Percentiles rank a stretch among this genome's conserved stretches.
These are phyloP conservation scores for Toxoplasma gondii DNA, from an alignment of 169 alveolate genomes.

Conservation along the genomic window DNA sequence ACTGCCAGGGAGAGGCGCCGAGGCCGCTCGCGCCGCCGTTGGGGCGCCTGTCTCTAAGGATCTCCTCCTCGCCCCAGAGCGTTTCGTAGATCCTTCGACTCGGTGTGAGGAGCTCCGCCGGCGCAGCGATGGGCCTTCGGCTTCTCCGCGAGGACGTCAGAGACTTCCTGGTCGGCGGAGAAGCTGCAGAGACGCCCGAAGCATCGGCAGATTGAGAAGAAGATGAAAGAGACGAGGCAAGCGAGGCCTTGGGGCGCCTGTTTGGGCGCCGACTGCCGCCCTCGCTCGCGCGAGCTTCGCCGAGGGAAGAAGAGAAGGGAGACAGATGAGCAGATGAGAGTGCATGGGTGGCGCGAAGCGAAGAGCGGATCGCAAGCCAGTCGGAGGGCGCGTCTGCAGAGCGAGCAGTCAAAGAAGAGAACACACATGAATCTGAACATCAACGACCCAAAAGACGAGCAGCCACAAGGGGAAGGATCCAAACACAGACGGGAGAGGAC, in stretches of 20 bases:
- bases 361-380: neutral
- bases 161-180: neutral
- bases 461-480: no score
- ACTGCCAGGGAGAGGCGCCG: neutral
- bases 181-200: neutral
- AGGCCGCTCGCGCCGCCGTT: neutral
- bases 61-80: slow-evolving; percentile 1
- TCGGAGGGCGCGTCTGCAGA: slow-evolving; percentile 1
- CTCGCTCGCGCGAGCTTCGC: neutral
- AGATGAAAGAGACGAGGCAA: no score
- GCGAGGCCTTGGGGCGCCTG: neutral
- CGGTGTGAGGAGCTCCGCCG: neutral
- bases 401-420: no score
- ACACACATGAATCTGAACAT: no score
- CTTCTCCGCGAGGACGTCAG: neutral
- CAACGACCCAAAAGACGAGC: no score
- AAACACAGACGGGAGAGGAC: neutral
- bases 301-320: neutral
- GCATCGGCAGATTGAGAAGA: neutral
- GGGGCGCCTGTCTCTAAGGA: neutral
- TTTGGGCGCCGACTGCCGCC: neutral
- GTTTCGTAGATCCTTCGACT: slow-evolving; percentile 16
- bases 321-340: neutral
- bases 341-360: neutral
- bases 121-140: neutral